Evolutionary conservation across 176 grass and related monocot genomes (phyloP).

Genomic region (Avena sativa): DNA sequence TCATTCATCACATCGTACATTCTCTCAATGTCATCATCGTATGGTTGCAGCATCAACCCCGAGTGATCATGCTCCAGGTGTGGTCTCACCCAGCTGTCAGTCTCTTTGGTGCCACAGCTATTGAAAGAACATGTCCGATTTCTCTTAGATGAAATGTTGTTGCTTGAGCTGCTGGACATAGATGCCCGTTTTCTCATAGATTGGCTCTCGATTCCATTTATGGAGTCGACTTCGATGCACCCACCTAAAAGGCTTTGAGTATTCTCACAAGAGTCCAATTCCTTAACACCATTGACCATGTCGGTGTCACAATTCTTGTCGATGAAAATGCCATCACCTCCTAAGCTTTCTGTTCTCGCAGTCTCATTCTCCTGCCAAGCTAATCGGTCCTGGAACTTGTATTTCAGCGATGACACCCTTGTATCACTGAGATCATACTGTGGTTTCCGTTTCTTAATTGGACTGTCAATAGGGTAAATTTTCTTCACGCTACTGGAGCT

Average conservation of each 20-base stretch:
- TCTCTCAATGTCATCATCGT: constrained; percentile 38
- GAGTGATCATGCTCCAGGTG: constrained; percentile 35
- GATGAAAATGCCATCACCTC: constrained; percentile 35
- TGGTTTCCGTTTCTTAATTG: constrained; percentile 76
- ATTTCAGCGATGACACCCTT: constrained; percentile 55
- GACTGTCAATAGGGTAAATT: constrained; percentile 31
- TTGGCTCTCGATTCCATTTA: constrained; percentile 42
- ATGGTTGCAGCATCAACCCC: constrained; percentile 28
- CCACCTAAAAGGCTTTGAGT: constrained; percentile 51
- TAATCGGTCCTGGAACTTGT: constrained; percentile 58
- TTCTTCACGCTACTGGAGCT: constrained; percentile 47
- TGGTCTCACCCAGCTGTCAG: constrained; percentile 43
- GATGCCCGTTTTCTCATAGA: constrained; percentile 44
- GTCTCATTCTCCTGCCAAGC: constrained; percentile 37
- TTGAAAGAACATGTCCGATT: constrained; percentile 22
- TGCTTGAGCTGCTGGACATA: constrained; percentile 60
- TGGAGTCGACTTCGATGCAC: constrained; percentile 57
- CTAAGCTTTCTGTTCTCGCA: constrained; percentile 47
- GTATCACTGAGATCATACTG: constrained; percentile 56
- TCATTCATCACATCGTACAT: constrained; percentile 46
- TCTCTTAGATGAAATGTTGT: constrained; percentile 36
- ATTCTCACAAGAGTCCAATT: constrained; percentile 52
- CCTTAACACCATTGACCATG: constrained; percentile 47
- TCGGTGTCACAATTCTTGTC: constrained; percentile 33
- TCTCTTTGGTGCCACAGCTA: constrained; percentile 44